Evolutionary conservation across 164 flowering plant species (phyloP).

Genomic region (Cinnamomum micranthum): DNA sequence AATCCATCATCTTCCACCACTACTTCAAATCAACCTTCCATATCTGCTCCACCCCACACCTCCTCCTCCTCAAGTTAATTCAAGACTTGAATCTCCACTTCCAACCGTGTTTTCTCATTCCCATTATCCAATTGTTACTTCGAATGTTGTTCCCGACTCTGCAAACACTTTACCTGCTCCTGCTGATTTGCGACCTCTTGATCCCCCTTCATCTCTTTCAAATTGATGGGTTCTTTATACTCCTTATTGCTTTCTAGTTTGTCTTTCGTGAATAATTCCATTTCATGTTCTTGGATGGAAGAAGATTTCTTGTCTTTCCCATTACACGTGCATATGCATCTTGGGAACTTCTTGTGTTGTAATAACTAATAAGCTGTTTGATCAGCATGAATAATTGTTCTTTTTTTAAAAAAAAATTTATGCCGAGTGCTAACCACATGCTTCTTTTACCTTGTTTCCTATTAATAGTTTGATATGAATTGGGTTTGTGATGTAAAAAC

Average conservation of each 20-base stretch:
- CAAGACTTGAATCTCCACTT: neutral
- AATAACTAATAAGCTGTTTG: no score
- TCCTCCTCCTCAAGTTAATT: neutral
- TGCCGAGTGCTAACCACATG: neutral
- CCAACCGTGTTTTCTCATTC: neutral
- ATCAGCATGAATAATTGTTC: no score
- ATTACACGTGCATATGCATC: no score
- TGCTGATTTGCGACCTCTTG: neutral
- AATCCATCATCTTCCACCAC: neutral
- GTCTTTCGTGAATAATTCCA: neutral
- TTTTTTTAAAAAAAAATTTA: no score
- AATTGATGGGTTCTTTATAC: neutral
- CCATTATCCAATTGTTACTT: neutral
- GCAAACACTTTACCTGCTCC: neutral
- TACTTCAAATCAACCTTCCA: neutral
- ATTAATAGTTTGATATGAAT: neutral
- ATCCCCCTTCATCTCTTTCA: neutral
- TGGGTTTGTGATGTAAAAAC: neutral
- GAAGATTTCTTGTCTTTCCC: neutral
- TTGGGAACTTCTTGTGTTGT: no score
- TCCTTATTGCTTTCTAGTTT: neutral
- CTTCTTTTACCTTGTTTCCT: neutral
- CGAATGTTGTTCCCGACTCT: neutral
- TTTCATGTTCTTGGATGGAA: neutral
- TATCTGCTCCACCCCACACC: neutral